Conservation (phyloP, 352 stramenopile species). For the Phytophthora tubulina region DNA sequence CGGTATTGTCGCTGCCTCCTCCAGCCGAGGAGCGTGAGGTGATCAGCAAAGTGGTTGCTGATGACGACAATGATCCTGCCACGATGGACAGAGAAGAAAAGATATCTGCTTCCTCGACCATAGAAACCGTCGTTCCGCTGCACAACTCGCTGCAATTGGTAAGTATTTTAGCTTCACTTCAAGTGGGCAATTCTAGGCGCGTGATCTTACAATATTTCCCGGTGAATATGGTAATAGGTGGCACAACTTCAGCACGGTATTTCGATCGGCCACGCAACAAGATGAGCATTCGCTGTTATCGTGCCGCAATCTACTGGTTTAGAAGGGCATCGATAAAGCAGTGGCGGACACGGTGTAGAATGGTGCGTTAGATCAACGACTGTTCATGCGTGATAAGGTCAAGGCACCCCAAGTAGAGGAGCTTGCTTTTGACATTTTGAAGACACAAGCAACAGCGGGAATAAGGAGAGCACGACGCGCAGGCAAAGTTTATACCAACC, state of each 20-base stretch:
- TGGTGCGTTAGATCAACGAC: not conserved
- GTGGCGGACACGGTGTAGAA: slow-evolving; percentile 3
- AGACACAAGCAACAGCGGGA: slow-evolving; percentile 13
- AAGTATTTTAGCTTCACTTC: slow-evolving; percentile 23
- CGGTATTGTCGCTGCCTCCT: slow-evolving; percentile 4
- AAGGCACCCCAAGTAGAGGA: slow-evolving; percentile 15
- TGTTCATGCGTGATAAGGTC: slow-evolving; percentile 12
- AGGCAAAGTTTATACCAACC: slow-evolving; percentile 27
- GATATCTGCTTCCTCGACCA: slow-evolving; percentile 73
- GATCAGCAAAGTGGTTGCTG: slow-evolving; percentile 45
- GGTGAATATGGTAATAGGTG: slow-evolving; percentile 37
- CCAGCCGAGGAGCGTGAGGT: slow-evolving; percentile 28
- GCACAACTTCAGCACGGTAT: slow-evolving; percentile 67
- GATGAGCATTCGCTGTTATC: slow-evolving; percentile 30
- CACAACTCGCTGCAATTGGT: slow-evolving; percentile 77
- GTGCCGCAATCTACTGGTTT: slow-evolving; percentile 3
- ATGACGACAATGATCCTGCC: slow-evolving; percentile 50
- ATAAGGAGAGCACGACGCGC: slow-evolving; percentile 1
- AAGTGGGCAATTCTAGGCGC: not conserved
- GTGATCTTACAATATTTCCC: not conserved
- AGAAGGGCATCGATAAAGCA: not conserved
- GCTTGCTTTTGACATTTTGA: slow-evolving; percentile 34
- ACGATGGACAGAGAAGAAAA: slow-evolving; percentile 57
- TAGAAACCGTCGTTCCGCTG: slow-evolving; percentile 78
- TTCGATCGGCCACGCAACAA: slow-evolving; percentile 51